Conservation (phyloP, 192 early-diverging fungal genomes). For the Rhizoclosmatium globosum region DNA sequence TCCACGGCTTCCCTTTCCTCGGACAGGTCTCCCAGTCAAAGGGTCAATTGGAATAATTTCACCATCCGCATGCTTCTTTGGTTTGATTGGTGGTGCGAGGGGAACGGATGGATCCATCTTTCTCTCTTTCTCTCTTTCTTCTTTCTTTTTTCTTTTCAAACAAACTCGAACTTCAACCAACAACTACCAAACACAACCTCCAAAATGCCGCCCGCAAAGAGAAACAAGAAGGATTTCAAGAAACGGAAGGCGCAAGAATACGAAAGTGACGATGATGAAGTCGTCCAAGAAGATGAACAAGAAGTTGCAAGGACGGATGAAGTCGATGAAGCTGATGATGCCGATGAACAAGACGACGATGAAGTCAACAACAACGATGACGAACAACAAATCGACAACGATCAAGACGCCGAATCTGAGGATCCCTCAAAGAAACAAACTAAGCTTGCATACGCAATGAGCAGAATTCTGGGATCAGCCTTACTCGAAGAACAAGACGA, state of each 20-base stretch:
- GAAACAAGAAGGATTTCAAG: background rate
- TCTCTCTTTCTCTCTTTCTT: background rate
- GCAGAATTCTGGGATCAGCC: constrained; percentile 67
- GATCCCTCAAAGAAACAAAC: constrained; percentile 57
- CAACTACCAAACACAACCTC: background rate
- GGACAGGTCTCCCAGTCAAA: constrained; percentile 7
- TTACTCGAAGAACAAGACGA: background rate
- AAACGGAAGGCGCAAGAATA: constrained; percentile 4
- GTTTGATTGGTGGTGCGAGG: too few relatives aligned
- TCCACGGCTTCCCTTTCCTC: constrained; percentile 26
- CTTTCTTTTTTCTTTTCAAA: constrained; percentile 18
- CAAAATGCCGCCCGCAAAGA: background rate
- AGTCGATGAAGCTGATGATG: constrained; percentile 35
- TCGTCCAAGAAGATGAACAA: constrained; percentile 40
- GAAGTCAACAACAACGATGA: constrained; percentile 50
- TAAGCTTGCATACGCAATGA: constrained; percentile 73
- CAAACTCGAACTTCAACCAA: background rate
- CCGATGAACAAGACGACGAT: constrained; percentile 50
- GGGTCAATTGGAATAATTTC: constrained; percentile 30
- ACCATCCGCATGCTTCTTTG: constrained; percentile 1
- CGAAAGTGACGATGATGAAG: constrained; percentile 46
- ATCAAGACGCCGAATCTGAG: background rate
- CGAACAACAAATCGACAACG: constrained; percentile 39
- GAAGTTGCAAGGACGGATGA: constrained; percentile 47
- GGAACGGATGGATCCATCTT: too few relatives aligned